Conservation (phyloP, 116 monocot species). For the Dioscorea cayenensis region DNA sequence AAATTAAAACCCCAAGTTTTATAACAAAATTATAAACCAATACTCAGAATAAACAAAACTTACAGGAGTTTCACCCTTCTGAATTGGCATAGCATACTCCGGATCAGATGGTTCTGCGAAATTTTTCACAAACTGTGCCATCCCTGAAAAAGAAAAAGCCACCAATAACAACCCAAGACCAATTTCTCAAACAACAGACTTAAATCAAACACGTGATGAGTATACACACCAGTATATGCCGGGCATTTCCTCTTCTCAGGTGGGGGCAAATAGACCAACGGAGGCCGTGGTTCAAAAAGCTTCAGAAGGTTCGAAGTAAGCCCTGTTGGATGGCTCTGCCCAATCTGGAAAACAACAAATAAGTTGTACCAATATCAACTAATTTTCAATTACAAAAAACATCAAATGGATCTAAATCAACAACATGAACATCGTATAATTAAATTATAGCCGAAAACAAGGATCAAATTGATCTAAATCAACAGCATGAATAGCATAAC, state of each 20-base stretch:
- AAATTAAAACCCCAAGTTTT: not conserved
- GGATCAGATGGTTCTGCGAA: slow-evolving; percentile 68
- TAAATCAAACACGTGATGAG: not conserved
- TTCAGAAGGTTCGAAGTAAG: slow-evolving; percentile 84
- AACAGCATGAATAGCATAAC: too few relatives aligned
- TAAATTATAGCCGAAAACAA: too few relatives aligned
- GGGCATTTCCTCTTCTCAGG: slow-evolving; percentile 75
- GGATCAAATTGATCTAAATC: too few relatives aligned
- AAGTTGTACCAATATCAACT: not conserved
- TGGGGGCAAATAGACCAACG: slow-evolving; percentile 74
- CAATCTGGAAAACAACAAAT: slow-evolving; percentile 46
- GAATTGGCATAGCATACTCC: slow-evolving; percentile 66
- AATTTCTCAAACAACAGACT: not conserved
- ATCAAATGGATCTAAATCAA: too few relatives aligned
- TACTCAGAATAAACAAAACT: not conserved
- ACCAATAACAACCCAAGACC: not conserved
- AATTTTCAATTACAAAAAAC: too few relatives aligned
- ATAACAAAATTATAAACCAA: not conserved
- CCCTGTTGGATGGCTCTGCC: slow-evolving; percentile 92
- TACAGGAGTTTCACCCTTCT: slow-evolving; percentile 70
- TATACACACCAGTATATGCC: slow-evolving; percentile 34
- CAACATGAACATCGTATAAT: too few relatives aligned
- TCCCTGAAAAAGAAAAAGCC: slow-evolving; percentile 27
- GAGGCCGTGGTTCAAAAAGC: slow-evolving; percentile 90
- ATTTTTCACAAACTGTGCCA: slow-evolving; percentile 57